Base-by-base conservation (phyloP, 176 grass and related monocot genomes). In the Themeda triandra region DNA sequence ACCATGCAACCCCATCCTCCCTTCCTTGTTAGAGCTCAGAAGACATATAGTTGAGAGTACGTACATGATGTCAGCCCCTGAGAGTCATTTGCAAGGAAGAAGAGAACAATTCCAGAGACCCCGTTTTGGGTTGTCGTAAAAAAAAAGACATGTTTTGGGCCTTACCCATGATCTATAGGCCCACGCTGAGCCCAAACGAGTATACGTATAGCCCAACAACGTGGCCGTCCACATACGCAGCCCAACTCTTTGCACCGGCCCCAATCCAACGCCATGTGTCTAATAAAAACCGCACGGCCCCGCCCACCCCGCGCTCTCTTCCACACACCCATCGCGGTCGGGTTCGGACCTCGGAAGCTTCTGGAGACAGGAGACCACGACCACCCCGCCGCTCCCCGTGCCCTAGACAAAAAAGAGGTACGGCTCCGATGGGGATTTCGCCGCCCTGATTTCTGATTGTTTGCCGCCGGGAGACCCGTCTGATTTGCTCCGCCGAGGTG, bases 331-430 rank as follows among this genome's bases (percentile, higher is more conserved):
- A 14, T 65, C 68, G 37, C 76, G 66, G 66, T 49, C 84, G 36
- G 49, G 33, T 17, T 73, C 69, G 69, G 40, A 72, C 69, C 8
- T 76, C 15, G 82, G 76, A 85, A 85, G 82, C 63, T 60, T 89
- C 87, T 60, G 46, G 54, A 58, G 54, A 58, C 54, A 58, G 9
- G 23, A 76, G 76, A 32, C 81, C 30, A 40, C 73, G 41, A 7
- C 4, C 45, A 2, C 0, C 8, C 54, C 53, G 53, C 19, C 65
- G 31, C 45, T 33, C 28, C 45, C 53, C 58, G 37, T 74, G 46
- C 81, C 87, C 82, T 68, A 80, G 73, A 66, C 31, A 9, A 17
- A 27, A 23, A n/a, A 3, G 23, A 84, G 68, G 87, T 65, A 44
- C 30, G 13, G 7, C 59, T 79, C 66, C 29, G 21, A 25, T 48